Conservation (phyloP, 495 filamentous ascomycete species). For the Aspergillus incahuasiensis region DNA sequence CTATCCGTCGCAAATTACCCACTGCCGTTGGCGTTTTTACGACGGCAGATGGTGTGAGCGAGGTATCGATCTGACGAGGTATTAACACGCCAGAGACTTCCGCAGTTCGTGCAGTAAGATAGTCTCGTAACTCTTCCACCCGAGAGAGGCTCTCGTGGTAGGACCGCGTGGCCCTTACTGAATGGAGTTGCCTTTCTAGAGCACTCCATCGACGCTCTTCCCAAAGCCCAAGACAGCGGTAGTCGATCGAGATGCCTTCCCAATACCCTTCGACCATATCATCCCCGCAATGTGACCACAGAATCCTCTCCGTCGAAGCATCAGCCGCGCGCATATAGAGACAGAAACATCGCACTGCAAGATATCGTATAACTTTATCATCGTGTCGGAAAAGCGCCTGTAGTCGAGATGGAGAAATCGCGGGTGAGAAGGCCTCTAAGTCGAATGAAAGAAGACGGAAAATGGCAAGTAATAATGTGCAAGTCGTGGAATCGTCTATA, state of each 20-base stretch:
- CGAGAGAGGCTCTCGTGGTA: constrained; percentile 22
- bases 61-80: constrained; percentile 53
- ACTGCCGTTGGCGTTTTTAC: constrained; percentile 68
- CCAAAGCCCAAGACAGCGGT: constrained; percentile 76
- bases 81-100: constrained; percentile 62
- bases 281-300: constrained; percentile 56
- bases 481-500: constrained; percentile 30
- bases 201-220: constrained; percentile 55
- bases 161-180: constrained; percentile 20
- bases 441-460: constrained; percentile 77
- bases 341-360: constrained; percentile 75
- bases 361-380: constrained; percentile 61
- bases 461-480: constrained; percentile 56
- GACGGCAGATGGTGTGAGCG: constrained; percentile 46
- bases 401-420: constrained; percentile 60
- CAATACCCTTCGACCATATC: constrained; percentile 61
- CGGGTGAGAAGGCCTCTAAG: constrained; percentile 54
- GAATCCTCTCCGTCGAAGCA: constrained; percentile 63
- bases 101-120: constrained; percentile 47
- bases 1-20: constrained; percentile 64
- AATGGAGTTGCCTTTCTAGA: constrained; percentile 25
- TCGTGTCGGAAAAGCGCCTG: constrained; percentile 62
- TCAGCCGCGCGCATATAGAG: constrained; percentile 79
- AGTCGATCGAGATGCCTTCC: constrained; percentile 77
- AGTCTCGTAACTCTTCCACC: constrained; percentile 33